Base-by-base conservation (phyloP, 148 eudicot genomes). In the Polygonum aviculare region DNA sequence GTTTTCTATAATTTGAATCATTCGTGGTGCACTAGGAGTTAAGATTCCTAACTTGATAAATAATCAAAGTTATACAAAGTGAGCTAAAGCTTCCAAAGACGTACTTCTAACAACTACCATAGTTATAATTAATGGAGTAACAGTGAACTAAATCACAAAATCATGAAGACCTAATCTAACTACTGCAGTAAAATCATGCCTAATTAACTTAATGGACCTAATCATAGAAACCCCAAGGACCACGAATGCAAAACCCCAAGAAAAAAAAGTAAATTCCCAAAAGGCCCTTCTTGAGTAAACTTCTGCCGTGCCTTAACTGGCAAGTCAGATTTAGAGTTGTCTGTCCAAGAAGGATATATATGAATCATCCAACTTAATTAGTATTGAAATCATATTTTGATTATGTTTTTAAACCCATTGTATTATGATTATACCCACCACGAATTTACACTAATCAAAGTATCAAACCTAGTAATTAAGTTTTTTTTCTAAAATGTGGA, bases 161-260 rank as follows among this genome's bases (percentile, higher is more conserved):
- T 67, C 72, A 67, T 67, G 44, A 67, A 67, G 19, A 67, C 72
- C 72, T 67, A 67, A 67, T 67, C 72, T 67, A 35, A 67, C 72
- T 67, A 67, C 16, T 36, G 45, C 45, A n/a, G 44, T 67, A 12
- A 62, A 62, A 62, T 62, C 69, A 62, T 62, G 69, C 39, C 69
- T 62, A 57, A 57, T 57, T 57, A 63, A 31, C 40, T 63, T 63
- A 31, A 63, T 63, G 69, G 69, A 63, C 40, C 39, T 63, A 67
- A 67, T 67, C 72, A 67, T 67, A 67, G 8, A 36, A 5, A 67
- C 45, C 72, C 38, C 72, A 67, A 67, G 72, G 72, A 67, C 72
- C 44, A 67, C 72, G 45, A 67, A 67, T 67, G 47, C 38, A 2
- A 36, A 67, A 16, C 21, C 41, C 41, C 16, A 15, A 7, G 9